Conservation (phyloP, 73 alveolate genomes). For the Paramecium bursaria region DNA sequence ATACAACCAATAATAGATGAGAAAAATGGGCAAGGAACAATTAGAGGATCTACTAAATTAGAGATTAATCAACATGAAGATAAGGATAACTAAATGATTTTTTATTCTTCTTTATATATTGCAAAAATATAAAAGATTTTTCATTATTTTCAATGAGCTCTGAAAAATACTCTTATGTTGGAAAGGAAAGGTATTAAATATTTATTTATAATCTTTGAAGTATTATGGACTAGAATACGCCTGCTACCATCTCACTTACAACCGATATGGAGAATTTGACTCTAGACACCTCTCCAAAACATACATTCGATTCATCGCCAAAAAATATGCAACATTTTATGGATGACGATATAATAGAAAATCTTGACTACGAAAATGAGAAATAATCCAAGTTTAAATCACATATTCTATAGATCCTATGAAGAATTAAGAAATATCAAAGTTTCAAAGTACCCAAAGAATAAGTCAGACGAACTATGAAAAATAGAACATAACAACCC, state of each 20-base stretch:
- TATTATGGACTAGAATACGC: too few species aligned
- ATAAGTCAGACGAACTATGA: conserved; percentile 6
- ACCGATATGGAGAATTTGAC: conserved; percentile 32
- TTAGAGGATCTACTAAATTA: conserved; percentile 30
- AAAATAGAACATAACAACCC: conserved; percentile 30
- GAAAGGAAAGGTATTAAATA: too few species aligned
- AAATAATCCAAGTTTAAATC: background rate
- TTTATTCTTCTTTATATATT: too few species aligned
- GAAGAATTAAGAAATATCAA: conserved; percentile 47
- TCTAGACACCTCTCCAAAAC: conserved; percentile 51
- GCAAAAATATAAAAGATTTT: too few species aligned
- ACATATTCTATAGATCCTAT: too few species aligned
- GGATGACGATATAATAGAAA: conserved; percentile 12
- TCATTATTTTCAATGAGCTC: too few species aligned
- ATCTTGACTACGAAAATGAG: conserved; percentile 5
- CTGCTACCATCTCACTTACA: conserved; percentile 7
- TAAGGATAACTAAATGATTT: conserved; percentile 43
- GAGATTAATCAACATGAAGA: conserved; percentile 43
- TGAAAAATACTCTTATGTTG: too few species aligned
- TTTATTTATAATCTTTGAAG: too few species aligned
- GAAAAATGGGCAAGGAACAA: conserved; percentile 44
- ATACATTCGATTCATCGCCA: background rate
- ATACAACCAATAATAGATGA: conserved; percentile 5
- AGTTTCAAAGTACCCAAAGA: conserved; percentile 45
- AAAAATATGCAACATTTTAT: conserved; percentile 1